Evolutionary conservation across 1,284 basidiomycete genomes (phyloP), one percentile per base, ranked within the genome.

Genomic region (Malassezia psittaci): DNA sequence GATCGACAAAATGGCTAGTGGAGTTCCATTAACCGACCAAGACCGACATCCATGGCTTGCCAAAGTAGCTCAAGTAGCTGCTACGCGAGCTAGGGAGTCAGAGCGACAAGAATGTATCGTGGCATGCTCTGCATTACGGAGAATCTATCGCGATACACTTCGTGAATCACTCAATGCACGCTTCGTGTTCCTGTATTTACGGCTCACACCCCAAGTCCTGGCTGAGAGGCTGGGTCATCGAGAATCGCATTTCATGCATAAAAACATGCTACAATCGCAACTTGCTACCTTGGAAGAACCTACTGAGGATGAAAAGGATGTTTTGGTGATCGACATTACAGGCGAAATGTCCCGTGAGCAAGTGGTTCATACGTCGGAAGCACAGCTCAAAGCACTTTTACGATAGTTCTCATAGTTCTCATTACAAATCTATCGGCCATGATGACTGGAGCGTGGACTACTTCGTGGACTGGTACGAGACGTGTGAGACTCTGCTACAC

Each of bases 221-320:
- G 64, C 80, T 63, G 79, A 83, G 48, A 78, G 90, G 37, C 88
- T 94, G 81, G 70, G 76, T 65, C 78, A 78, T 49, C 79, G 90
- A 36, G 74, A 82, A 61, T 83, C 83, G 0, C 90, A 96, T 76
- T 94, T 88, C 65, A 89, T 94, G 85, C 88, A 88, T 75, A 82
- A 83, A 32, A 68, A 72, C 15, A 91, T 96, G 89, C 79, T 96
- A 61, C 83, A 85, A 51, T 86, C 86, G 62, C 90, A 96, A 78
- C 71, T 93, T 57, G 77, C 77, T 13, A 84, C 86, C 37, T 74
- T 96, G 57, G 87, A 96, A 76, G 80, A 80, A 62, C 89, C 89
- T 0, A 32, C 12, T 15, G 2, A 19, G 11, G 40, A 44, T 12
- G 50, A 51, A 16, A 16, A 16, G 15, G 33, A 16, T 11, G 39